A percentile compares a stretch with the other conserved stretches of the same genome.
Conservation (phyloP, 2,329 filamentous ascomycete species). For the Diplodia intermedia region DNA sequence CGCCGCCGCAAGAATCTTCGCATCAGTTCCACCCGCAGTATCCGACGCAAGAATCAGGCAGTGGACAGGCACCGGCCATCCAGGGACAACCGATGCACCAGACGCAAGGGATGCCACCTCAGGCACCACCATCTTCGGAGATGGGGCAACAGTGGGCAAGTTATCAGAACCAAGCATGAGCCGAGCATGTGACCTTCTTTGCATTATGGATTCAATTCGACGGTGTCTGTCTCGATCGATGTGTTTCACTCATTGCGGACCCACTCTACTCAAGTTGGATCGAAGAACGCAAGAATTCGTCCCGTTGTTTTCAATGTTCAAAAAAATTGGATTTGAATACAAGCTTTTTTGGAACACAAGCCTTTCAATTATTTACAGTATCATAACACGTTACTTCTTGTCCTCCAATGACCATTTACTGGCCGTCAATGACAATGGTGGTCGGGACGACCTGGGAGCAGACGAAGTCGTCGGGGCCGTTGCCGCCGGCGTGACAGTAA, state of each 20-base stretch:
- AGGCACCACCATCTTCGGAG: not conserved
- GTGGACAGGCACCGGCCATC: no score
- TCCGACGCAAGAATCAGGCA: no score
- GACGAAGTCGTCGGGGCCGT: constrained; percentile 28
- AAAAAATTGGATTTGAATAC: not conserved
- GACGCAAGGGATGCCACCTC: not conserved
- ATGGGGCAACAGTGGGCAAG: not conserved
- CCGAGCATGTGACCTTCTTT: not conserved
- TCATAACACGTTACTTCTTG: not conserved
- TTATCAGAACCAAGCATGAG: not conserved
- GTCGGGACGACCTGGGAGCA: constrained; percentile 17
- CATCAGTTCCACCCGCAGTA: no score
- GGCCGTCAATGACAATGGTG: constrained; percentile 22
- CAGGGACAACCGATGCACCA: no score
- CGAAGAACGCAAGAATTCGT: no score
- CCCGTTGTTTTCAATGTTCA: no score
- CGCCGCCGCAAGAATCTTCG: no score
- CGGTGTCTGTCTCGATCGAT: no score
- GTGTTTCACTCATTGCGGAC: no score
- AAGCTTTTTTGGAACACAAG: not conserved
- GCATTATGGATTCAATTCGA: no score
- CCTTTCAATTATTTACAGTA: constrained; percentile 6
- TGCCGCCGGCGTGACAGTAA: constrained; percentile 28
- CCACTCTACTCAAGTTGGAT: no score
- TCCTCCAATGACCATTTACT: not conserved